phyloP scores from a whole-genome alignment of 225 moss, liverwort and hornwort genomes.

The Thuidium tamariscinum region DNA sequence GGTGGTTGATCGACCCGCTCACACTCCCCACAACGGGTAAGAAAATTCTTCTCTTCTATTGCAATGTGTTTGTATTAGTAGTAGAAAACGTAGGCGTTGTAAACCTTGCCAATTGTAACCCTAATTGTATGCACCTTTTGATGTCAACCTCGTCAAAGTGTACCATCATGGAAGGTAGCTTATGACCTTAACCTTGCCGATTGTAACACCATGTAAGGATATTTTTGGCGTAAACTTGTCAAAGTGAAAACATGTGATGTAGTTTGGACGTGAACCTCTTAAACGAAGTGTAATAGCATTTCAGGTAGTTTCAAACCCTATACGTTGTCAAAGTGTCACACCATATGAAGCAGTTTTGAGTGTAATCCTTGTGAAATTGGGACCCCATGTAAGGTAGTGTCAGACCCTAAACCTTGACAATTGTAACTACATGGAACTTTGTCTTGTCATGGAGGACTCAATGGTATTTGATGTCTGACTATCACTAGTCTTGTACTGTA shows the following conservation, averaged over 20 bases:
- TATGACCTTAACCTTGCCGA: not conserved
- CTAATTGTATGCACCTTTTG: not conserved
- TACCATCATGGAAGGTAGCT: not conserved
- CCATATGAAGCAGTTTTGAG: not conserved
- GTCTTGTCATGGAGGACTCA: not conserved
- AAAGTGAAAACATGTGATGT: not conserved
- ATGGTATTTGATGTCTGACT: not conserved
- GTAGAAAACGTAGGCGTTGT: not conserved
- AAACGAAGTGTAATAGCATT: not conserved
- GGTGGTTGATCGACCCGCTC: conserved; percentile 21
- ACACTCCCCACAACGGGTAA: conserved; percentile 47
- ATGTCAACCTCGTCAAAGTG: not conserved
- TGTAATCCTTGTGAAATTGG: not conserved
- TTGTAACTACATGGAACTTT: not conserved
- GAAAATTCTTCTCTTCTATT: not conserved
- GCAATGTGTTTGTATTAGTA: not conserved
- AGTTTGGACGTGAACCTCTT: not conserved
- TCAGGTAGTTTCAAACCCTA: not conserved
- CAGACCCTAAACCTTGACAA: not conserved
- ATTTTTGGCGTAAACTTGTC: not conserved
- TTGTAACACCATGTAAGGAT: not conserved
- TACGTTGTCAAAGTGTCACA: not conserved
- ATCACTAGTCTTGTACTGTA: not conserved
- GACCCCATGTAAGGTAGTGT: not conserved
- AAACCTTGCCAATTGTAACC: not conserved